Evolutionary conservation across 345 rosid species (phyloP).

Genomic region (Clausena lansium): DNA sequence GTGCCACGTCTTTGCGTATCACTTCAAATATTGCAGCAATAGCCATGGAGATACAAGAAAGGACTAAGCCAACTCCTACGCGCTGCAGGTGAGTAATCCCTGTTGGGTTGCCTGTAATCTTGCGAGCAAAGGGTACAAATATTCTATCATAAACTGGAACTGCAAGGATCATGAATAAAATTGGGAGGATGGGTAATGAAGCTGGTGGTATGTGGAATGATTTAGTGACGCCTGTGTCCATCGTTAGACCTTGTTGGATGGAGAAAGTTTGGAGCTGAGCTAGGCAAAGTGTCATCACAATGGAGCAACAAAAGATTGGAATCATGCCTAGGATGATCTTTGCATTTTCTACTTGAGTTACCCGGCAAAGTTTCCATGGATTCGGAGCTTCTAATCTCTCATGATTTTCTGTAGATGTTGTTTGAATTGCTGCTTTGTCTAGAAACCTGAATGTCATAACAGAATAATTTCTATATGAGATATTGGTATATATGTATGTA

Average conservation of each 20-base stretch:
- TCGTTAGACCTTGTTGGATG: slow-evolving; percentile 48
- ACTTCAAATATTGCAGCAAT: slow-evolving; percentile 43
- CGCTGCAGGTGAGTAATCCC: slow-evolving; percentile 65
- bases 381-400: slow-evolving; percentile 17
- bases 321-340: slow-evolving; percentile 48
- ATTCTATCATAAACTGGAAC: slow-evolving; percentile 43
- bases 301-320: slow-evolving; percentile 57
- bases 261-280: slow-evolving; percentile 64
- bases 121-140: slow-evolving; percentile 40
- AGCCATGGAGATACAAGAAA: slow-evolving; percentile 48
- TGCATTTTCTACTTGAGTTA: slow-evolving; percentile 63
- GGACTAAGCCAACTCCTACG: slow-evolving; percentile 50
- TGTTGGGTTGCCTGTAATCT: slow-evolving; percentile 42
- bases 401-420: slow-evolving; percentile 8
- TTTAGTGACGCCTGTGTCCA: slow-evolving; percentile 41
- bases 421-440: slow-evolving; percentile 58
- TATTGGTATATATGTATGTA: background rate
- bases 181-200: slow-evolving; percentile 50
- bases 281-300: slow-evolving; percentile 54
- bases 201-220: slow-evolving; percentile 52
- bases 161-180: slow-evolving; percentile 37
- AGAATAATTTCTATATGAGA: background rate
- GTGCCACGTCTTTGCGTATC: slow-evolving; percentile 49
- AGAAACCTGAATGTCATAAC: slow-evolving; percentile 35
- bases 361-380: slow-evolving; percentile 61